phyloP scores from a whole-genome alignment of 257 asterid species.

The Ballota nigra region DNA sequence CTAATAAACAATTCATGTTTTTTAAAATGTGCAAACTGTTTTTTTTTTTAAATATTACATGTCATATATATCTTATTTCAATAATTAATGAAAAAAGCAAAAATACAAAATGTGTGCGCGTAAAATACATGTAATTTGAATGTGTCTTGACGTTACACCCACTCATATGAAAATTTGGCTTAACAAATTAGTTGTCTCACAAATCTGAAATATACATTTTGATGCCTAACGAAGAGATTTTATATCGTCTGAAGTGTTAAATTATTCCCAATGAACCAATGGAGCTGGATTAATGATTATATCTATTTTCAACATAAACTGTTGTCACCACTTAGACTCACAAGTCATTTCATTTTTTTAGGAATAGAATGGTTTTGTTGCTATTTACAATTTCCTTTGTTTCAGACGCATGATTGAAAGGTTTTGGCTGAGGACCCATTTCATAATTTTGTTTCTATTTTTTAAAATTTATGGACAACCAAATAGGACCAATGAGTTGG shows the following conservation, averaged over 20 bases:
- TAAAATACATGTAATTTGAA: too few species aligned
- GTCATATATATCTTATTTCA: too few species aligned
- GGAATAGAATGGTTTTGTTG: neutral
- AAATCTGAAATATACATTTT: too few species aligned
- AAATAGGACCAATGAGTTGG: neutral
- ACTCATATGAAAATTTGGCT: too few species aligned
- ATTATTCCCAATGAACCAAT: neutral
- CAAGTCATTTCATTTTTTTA: neutral
- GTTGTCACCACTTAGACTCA: neutral
- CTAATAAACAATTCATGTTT: too few species aligned
- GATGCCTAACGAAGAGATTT: neutral
- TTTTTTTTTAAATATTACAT: too few species aligned
- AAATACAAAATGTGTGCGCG: too few species aligned
- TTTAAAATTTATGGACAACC: neutral
- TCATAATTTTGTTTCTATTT: neutral
- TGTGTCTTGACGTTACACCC: too few species aligned
- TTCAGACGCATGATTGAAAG: neutral
- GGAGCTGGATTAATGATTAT: too few species aligned
- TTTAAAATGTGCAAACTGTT: too few species aligned
- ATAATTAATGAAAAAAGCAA: too few species aligned
- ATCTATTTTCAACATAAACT: neutral
- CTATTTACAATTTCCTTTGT: neutral
- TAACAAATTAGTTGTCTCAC: too few species aligned
- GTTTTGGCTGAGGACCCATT: neutral
- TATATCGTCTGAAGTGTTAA: neutral